Percentiles rank a stretch among this genome's conserved stretches.
These are phyloP conservation scores for Hymenoscyphus linearis DNA, from an alignment of 2,329 filamentous ascomycete species.

Conservation along the genomic window DNA sequence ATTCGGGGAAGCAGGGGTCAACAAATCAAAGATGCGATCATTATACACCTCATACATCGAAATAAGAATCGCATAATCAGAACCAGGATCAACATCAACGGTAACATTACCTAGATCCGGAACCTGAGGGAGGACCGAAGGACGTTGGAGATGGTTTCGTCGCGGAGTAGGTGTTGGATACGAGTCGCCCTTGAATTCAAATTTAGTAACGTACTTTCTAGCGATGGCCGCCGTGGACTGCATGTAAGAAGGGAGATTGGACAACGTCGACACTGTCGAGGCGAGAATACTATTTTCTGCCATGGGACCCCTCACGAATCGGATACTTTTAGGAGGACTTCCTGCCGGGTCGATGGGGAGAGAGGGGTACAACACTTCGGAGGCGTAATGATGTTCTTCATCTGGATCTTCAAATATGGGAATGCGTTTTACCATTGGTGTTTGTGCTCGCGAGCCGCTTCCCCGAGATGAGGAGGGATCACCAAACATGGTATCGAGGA, in stretches of 20 bases:
- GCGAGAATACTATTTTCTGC: conserved; percentile 17
- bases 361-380: conserved; percentile 20
- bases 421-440: conserved; percentile 61
- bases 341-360: conserved; percentile 20
- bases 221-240: conserved; percentile 28
- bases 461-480: conserved; percentile 55
- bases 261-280: conserved; percentile 14
- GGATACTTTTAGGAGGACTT: conserved; percentile 30
- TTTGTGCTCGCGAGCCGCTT: conserved; percentile 59
- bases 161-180: conserved; percentile 51
- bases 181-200: conserved; percentile 47
- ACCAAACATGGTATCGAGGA: conserved; percentile 72
- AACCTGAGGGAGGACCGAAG: conserved; percentile 64
- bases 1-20: conserved; percentile 58
- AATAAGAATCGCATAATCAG: conserved; percentile 82
- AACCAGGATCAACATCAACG: conserved; percentile 59
- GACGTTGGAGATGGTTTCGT: conserved; percentile 58
- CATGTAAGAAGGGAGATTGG: conserved; percentile 28
- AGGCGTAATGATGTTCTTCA: conserved; percentile 4
- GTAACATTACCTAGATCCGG: conserved; percentile 70
- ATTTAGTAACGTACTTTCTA: conserved; percentile 32
- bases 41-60: conserved; percentile 99
- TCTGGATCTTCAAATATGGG: conserved; percentile 18
- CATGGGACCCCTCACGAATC: conserved; percentile 13
- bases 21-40: conserved; percentile 90